Conservation (phyloP, 768 basidiomycete genomes). For the Lactarius tabidus region DNA sequence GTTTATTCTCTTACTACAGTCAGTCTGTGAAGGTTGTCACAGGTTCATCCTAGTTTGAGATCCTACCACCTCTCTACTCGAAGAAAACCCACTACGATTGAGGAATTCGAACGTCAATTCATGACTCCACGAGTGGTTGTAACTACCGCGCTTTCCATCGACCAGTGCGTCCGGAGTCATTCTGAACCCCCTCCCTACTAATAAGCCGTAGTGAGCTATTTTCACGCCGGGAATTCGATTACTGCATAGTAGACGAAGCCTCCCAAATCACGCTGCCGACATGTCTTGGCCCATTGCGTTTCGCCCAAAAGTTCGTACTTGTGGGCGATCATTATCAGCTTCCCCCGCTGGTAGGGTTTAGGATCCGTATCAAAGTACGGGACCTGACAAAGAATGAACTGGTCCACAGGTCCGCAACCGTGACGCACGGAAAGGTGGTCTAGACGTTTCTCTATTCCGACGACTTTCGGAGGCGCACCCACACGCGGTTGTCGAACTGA, state of each 20-base stretch:
- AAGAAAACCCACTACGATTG: constrained; percentile 58
- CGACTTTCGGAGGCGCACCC: constrained; percentile 86
- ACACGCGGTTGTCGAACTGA: constrained; percentile 77
- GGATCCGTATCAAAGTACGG: not conserved
- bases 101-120: constrained; percentile 76
- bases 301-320: constrained; percentile 86
- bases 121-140: constrained; percentile 92
- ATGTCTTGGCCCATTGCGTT: constrained; percentile 88
- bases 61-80: constrained; percentile 63
- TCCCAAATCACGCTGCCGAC: constrained; percentile 97
- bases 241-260: constrained; percentile 97
- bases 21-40: constrained; percentile 6
- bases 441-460: constrained; percentile 88
- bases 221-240: constrained; percentile 81
- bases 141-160: constrained; percentile 90
- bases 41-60: constrained; percentile 83
- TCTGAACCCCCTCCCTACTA: constrained; percentile 5
- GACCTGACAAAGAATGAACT: not conserved
- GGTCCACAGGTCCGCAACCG: constrained; percentile 69
- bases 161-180: constrained; percentile 62
- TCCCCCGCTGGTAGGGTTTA: constrained; percentile 72
- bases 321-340: constrained; percentile 98
- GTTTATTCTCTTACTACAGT: constrained; percentile 10
- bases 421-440: constrained; percentile 75
- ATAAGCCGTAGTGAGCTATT: constrained; percentile 67